A percentile compares a stretch with the other conserved stretches of the same genome.
These are phyloP conservation scores for Lobosporangium transversale DNA, from an alignment of 192 early-diverging fungal species.

Conservation along the genomic window DNA sequence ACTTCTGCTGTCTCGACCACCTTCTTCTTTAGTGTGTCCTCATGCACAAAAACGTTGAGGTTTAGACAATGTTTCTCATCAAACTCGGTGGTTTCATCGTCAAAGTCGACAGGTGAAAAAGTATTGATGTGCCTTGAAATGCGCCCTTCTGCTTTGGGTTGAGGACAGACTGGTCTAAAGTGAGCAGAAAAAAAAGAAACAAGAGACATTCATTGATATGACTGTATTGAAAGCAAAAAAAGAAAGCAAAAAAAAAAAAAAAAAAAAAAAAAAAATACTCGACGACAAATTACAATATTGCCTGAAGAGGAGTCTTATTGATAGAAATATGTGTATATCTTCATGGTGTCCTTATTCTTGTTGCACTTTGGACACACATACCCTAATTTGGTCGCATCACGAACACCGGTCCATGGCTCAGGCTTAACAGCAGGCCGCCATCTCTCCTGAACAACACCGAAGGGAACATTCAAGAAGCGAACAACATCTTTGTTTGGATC, in stretches of 20 bases:
- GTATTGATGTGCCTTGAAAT: slow-evolving; percentile 2
- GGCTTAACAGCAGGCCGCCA: slow-evolving; percentile 32
- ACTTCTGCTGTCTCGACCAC: neutral
- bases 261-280: no score
- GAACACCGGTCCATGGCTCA: slow-evolving; percentile 21
- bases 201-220: neutral
- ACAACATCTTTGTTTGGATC: slow-evolving; percentile 8
- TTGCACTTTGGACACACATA: no score
- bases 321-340: no score
- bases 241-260: no score
- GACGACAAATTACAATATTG: no score
- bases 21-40: slow-evolving; percentile 7
- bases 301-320: no score
- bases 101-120: slow-evolving; percentile 5
- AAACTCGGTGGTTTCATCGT: slow-evolving; percentile 4
- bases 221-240: no score
- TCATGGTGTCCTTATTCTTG: no score
- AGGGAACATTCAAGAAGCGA: slow-evolving; percentile 29
- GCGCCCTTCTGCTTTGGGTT: neutral
- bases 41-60: slow-evolving; percentile 34
- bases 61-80: slow-evolving; percentile 35
- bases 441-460: slow-evolving; percentile 13
- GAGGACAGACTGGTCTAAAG: slow-evolving; percentile 9
- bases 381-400: slow-evolving; percentile 34
- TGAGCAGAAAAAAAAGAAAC: neutral